phyloP scores from a whole-genome alignment of 352 stramenopile genomes.

The Peronospora destructor region DNA sequence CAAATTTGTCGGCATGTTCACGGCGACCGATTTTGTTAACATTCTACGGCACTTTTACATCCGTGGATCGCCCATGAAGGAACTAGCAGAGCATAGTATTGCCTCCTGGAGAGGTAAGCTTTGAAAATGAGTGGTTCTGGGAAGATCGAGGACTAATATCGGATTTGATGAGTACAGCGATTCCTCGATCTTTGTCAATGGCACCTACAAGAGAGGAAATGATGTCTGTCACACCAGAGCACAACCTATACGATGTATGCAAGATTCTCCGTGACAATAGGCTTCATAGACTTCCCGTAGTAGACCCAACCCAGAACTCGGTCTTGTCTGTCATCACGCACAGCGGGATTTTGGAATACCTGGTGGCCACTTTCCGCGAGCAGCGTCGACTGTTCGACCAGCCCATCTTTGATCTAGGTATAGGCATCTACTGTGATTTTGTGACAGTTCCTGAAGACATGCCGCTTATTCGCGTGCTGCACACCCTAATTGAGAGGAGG shows the following conservation, averaged over 20 bases:
- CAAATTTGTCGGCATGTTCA: conserved; percentile 96
- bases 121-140: not conserved
- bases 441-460: conserved; percentile 90
- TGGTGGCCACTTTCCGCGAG: conserved; percentile 95
- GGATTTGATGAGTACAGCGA: conserved; percentile 60
- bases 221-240: conserved; percentile 81
- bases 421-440: conserved; percentile 92
- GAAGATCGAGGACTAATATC: conserved; percentile 3
- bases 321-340: conserved; percentile 92
- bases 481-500: conserved; percentile 75
- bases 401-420: conserved; percentile 91
- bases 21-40: conserved; percentile 97
- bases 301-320: conserved; percentile 90
- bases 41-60: conserved; percentile 93
- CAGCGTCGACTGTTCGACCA: conserved; percentile 95
- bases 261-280: conserved; percentile 78
- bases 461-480: conserved; percentile 90
- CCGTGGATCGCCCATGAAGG: conserved; percentile 86
- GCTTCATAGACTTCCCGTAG: conserved; percentile 91
- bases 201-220: conserved; percentile 52
- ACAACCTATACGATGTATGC: conserved; percentile 88
- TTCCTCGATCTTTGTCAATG: conserved; percentile 78
- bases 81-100: conserved; percentile 81
- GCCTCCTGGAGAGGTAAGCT: conserved; percentile 70
- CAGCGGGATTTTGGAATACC: conserved; percentile 91